phyloP scores from a whole-genome alignment of 208 protist species.

The Blastocrithidia nonstop region DNA sequence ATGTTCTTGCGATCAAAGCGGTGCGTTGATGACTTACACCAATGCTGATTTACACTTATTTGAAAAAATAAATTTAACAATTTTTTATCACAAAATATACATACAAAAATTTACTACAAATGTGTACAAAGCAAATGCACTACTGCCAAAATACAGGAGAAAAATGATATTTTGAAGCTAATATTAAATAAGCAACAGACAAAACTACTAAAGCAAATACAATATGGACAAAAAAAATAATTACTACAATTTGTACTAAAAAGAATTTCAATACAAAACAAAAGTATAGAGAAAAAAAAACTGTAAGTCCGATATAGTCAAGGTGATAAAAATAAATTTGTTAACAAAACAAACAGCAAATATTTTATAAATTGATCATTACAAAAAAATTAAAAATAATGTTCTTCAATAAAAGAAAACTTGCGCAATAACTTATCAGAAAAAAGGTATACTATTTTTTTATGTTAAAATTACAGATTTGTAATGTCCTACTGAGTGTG shows the following conservation, averaged over 20 bases:
- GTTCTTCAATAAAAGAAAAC: not conserved
- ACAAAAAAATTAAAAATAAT: not conserved
- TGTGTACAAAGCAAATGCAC: not conserved
- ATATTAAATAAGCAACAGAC: not conserved
- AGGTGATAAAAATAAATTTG: too few species aligned
- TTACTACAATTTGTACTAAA: not conserved
- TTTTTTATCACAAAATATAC: not conserved
- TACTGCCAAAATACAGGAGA: not conserved
- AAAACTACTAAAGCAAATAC: not conserved
- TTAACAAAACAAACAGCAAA: conserved; percentile 3
- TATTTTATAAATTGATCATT: conserved; percentile 1
- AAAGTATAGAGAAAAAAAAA: too few species aligned
- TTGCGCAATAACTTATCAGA: not conserved
- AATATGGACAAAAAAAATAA: too few species aligned
- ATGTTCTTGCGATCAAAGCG: too few species aligned
- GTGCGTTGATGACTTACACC: too few species aligned
- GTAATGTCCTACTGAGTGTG: not conserved
- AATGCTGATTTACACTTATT: too few species aligned
- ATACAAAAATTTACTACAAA: not conserved
- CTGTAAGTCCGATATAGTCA: too few species aligned
- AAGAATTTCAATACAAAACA: not conserved
- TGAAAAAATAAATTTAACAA: not conserved
- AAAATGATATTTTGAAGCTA: not conserved
- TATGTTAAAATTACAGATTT: not conserved
- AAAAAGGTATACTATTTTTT: not conserved